Evolutionary conservation across 768 basidiomycete genomes (phyloP).

Genomic region (Tylopilus sp.): DNA sequence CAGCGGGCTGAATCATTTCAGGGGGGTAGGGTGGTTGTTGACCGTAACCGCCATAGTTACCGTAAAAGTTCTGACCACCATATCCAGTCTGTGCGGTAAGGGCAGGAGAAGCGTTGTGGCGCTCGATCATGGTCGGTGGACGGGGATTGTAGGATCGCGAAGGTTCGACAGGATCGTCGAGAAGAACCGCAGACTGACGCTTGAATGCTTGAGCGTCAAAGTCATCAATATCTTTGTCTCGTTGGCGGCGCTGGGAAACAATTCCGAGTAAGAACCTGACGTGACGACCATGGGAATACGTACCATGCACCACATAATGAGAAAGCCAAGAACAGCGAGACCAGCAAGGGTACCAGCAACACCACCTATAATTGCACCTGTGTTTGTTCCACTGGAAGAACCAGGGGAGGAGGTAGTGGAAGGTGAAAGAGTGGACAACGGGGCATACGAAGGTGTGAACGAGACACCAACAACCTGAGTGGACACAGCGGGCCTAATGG

Average conservation of each 20-base stretch:
- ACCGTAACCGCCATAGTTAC: slow-evolving; percentile 21
- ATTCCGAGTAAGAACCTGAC: background rate
- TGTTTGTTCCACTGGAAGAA: slow-evolving; percentile 34
- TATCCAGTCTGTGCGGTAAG: slow-evolving; percentile 19
- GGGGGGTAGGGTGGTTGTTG: slow-evolving; percentile 20
- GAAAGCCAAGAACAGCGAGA: slow-evolving; percentile 37
- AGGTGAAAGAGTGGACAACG: background rate
- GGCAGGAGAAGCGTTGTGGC: slow-evolving; percentile 35
- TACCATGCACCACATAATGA: slow-evolving; percentile 47
- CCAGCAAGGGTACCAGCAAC: slow-evolving; percentile 46
- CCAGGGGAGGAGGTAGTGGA: slow-evolving; percentile 29
- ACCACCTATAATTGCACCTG: slow-evolving; percentile 35
- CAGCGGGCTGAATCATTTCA: slow-evolving; percentile 13
- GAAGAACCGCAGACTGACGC: slow-evolving; percentile 57
- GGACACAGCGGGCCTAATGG: background rate
- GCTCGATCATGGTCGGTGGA: slow-evolving; percentile 65
- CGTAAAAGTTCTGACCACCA: slow-evolving; percentile 25
- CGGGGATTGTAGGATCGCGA: slow-evolving; percentile 47
- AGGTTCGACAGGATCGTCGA: slow-evolving; percentile 48
- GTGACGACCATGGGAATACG: slow-evolving; percentile 13
- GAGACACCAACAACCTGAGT: background rate
- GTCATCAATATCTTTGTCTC: slow-evolving; percentile 34
- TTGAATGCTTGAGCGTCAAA: slow-evolving; percentile 61
- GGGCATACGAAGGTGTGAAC: slow-evolving; percentile 1
- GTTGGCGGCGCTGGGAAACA: slow-evolving; percentile 39